A percentile compares a stretch with the other conserved stretches of the same genome.
Conservation (phyloP, 2,329 filamentous ascomycete species). For the Leptographium galeiforme region DNA sequence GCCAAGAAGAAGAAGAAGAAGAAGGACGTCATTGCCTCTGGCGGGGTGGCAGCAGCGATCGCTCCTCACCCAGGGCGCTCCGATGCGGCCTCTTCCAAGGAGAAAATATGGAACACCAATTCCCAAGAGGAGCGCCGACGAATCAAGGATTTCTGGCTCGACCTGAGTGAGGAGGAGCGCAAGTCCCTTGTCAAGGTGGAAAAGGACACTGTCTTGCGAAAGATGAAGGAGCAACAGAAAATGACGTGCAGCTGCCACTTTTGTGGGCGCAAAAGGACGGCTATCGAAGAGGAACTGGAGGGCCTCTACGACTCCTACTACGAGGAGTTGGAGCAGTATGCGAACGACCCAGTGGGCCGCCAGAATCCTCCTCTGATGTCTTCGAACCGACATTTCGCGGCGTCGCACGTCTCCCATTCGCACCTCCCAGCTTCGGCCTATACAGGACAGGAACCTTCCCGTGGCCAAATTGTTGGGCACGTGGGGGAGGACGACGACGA, state of each 20-base stretch:
- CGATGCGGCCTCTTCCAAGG: conserved; percentile 40
- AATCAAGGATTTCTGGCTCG: conserved; percentile 97
- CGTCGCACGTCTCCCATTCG: conserved; percentile 40
- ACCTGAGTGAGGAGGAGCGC: conserved; percentile 83
- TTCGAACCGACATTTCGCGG: conserved; percentile 48
- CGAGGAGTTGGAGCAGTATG: conserved; percentile 93
- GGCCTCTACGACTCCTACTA: conserved; percentile 98
- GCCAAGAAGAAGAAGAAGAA: conserved; percentile 59
- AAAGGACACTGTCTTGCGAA: conserved; percentile 92
- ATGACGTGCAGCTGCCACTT: conserved; percentile 97
- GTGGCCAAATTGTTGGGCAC: conserved; percentile 60
- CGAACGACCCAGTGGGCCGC: conserved; percentile 52
- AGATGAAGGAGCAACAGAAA: conserved; percentile 99
- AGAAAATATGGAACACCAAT: conserved; percentile 96
- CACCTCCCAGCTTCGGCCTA: conserved; percentile 45
- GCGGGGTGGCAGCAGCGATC: conserved; percentile 4
- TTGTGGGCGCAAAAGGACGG: conserved; percentile 87
- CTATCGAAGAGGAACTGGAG: conserved; percentile 95
- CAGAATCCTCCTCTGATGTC: conserved; percentile 60
- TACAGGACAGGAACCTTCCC: conserved; percentile 55
- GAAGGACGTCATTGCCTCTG: conserved; percentile 3
- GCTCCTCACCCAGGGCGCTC: conserved; percentile 9
- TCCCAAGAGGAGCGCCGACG: conserved; percentile 89
- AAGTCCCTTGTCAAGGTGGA: conserved; percentile 95
- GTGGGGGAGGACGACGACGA: conserved; percentile 41